phyloP scores from a whole-genome alignment of 805 yeast species.

The Isabelozyma pseudorhagii region DNA sequence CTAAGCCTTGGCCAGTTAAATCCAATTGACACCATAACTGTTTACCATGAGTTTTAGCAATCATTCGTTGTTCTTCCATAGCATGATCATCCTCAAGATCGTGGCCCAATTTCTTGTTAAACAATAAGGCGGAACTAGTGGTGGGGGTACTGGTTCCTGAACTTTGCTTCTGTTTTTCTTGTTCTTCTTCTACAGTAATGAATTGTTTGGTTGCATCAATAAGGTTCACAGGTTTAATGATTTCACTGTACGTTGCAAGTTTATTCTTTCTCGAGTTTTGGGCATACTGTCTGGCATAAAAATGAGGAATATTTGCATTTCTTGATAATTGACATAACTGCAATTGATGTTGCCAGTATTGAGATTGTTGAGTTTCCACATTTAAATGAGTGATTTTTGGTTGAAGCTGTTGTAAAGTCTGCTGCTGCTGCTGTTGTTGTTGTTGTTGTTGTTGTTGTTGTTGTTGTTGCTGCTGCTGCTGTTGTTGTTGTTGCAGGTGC shows the following conservation, averaged over 20 bases:
- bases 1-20: conserved; percentile 83
- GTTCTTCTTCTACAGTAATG: conserved; percentile 38
- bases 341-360: conserved; percentile 76
- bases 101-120: conserved; percentile 39
- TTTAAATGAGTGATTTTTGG: conserved; percentile 24
- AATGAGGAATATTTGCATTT: conserved; percentile 64
- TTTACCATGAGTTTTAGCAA: conserved; percentile 56
- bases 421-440: conserved; percentile 18
- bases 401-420: conserved; percentile 12
- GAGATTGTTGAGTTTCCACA: conserved; percentile 39
- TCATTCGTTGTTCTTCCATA: conserved; percentile 59
- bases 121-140: conserved; percentile 37
- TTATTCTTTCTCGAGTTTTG: conserved; percentile 51
- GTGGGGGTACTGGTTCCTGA: conserved; percentile 28
- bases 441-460: conserved; percentile 16
- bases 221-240: conserved; percentile 31
- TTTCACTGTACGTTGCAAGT: conserved; percentile 31
- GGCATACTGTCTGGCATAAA: conserved; percentile 82
- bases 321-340: conserved; percentile 73
- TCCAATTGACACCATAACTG: conserved; percentile 96
- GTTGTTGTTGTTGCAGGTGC: conserved; percentile 14
- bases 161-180: conserved; percentile 43
- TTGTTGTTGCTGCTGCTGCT: conserved; percentile 16
- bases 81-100: conserved; percentile 51
- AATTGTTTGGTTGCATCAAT: conserved; percentile 41